Conservation (phyloP, 768 basidiomycete species). For the Chlorophyllum brunneum region DNA sequence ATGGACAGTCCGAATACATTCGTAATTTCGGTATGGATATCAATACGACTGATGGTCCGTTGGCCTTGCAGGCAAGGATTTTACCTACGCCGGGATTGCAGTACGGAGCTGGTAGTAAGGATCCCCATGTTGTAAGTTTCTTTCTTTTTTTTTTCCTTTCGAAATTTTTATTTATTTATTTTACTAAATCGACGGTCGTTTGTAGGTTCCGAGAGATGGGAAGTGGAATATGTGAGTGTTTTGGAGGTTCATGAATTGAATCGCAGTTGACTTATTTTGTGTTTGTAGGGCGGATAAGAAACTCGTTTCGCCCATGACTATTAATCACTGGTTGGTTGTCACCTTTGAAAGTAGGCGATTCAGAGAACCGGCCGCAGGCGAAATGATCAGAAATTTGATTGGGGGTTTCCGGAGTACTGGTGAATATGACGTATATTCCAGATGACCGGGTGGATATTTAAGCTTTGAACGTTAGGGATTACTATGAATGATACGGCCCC, state of each 20-base stretch:
- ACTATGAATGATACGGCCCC: slow-evolving; percentile 40
- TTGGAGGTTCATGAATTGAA: slow-evolving; percentile 4
- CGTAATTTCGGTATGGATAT: slow-evolving; percentile 67
- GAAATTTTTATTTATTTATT: slow-evolving; percentile 13
- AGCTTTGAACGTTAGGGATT: slow-evolving; percentile 57
- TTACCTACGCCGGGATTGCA: slow-evolving; percentile 58
- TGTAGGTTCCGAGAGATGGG: slow-evolving; percentile 59
- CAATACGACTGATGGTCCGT: slow-evolving; percentile 38
- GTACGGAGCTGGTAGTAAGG: slow-evolving; percentile 55
- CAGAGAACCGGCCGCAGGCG: slow-evolving; percentile 18
- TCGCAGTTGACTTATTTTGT: slow-evolving; percentile 36
- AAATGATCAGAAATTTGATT: slow-evolving; percentile 46
- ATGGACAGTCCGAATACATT: slow-evolving; percentile 71
- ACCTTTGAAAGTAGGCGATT: slow-evolving; percentile 63
- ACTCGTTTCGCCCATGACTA: slow-evolving; percentile 50
- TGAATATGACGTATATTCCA: slow-evolving; percentile 28
- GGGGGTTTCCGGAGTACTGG: slow-evolving; percentile 53
- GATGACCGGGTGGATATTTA: slow-evolving; percentile 38
- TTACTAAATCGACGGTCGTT: too few species aligned
- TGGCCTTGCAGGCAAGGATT: slow-evolving; percentile 52
- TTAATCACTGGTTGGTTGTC: slow-evolving; percentile 61
- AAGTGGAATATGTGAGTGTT: slow-evolving; percentile 71
- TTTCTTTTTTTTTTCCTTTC: background rate
- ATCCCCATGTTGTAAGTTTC: slow-evolving; percentile 47
- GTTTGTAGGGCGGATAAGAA: slow-evolving; percentile 61